Base-by-base conservation (phyloP, 371 early-diverging fungal genomes). In the Mucor indicus region DNA sequence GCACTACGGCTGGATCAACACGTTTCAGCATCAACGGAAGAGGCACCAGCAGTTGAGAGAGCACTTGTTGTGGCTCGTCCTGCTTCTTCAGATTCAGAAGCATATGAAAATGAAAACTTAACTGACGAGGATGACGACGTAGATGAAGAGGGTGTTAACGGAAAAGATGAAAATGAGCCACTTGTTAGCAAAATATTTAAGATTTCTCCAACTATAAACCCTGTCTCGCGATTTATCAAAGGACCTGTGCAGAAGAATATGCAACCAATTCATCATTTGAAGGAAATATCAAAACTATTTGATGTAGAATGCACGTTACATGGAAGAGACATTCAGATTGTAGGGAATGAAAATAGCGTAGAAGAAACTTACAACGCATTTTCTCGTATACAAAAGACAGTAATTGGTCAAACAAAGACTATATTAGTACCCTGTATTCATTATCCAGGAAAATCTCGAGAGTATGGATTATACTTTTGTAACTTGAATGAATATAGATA, bases 401-500 rank as follows among this genome's bases (percentile, higher is more conserved):
- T 42, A 67, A 53, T 60, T 29, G 55, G 57, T 10, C 47, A 54
- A 3, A 27, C 22, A 1, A 50, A 50, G 8, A 38, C 38, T 0
- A 40, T 11, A 5, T 16, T 46, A n/a, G 32, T 62, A 3, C 55
- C 67, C 4, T 67, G 74, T 15, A 54, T 77, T 12, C 70, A 72
- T 55, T 69, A 74, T 35, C 71, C 73, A 4, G 38, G 43, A 2
- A 45, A 57, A 29, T 43, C 60, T 7, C 44, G 32, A 0, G n/a
- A 37, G 1, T 77, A 64, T 33, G 55, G 60, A 0, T 33, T 77
- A 0, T 63, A 55, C 30, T 77, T 68, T 38, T 57, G 63, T 33
- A 40, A 48, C 11, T 9, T 75, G 7, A 19, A 51, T 1, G 23
- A 43, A 0, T 75, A 72, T 38, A 50, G 29, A 9, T 50, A 70